Base-by-base conservation (phyloP, 192 early-diverging fungal genomes). In the Coemansia pectinata region DNA sequence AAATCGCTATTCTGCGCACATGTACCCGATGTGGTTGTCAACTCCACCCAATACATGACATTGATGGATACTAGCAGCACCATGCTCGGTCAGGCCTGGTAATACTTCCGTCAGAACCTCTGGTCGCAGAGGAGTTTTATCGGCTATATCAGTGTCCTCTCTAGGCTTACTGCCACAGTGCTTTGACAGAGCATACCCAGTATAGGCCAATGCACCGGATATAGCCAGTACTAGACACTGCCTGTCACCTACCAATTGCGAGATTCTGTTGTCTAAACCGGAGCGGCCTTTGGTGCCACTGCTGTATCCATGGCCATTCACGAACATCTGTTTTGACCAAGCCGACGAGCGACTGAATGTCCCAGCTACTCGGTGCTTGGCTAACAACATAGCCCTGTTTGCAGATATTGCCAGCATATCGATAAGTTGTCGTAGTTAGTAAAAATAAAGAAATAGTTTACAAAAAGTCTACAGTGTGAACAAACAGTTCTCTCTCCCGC, bases 1-100 rank as follows among this genome's bases (percentile, higher is more conserved):
- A 14, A 58, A 58, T 14, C 15, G 40, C 58, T 73, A 72, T 60
- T 73, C 76, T 9, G 76, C 76, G 38, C 79, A 82, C 71, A 67
- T 40, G 65, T 70, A 74, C 15, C 79, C 79, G 10, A 71, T 66
- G 38, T 82, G 75, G 2, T 76, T 69, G 14, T 82, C 79, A 48
- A 82, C 70, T 34, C 73, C 75, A 10, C 75, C 67, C 62, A 82
- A 73, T 66, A 77, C 29, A 8, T 58, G 2, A 2, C 55, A 58
- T 23, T 50, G 47, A 23, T 50, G 47, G 6, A 7, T 50, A 21
- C 19, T 2, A 7, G 29, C 17, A 31, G 2, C 15, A 15, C 55
- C 55, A 34, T 58, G 55, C 17, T 58, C 55, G 6, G 55, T 33
- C 55, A 58, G 27, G 23, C 47, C 47, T 19, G n/a, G 21, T 21